Evolutionary conservation across 495 filamentous ascomycete species (phyloP).

Genomic region (Tuber indicum): DNA sequence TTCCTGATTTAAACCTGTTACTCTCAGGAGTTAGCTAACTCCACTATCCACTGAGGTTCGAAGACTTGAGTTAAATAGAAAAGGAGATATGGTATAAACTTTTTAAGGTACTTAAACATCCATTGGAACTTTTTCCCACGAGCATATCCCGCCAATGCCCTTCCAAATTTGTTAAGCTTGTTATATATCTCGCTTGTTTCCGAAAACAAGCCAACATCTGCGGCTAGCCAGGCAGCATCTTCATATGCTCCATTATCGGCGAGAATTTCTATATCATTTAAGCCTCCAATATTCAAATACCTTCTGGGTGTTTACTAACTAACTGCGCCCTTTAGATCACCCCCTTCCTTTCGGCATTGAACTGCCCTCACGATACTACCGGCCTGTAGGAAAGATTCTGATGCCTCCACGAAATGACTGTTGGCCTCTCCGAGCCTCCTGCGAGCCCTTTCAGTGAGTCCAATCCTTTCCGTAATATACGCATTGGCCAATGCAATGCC

Average conservation of each 20-base stretch:
- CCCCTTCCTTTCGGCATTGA: constrained; percentile 23
- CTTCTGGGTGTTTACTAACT: background rate
- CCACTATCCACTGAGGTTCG: background rate
- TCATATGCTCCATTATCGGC: constrained; percentile 12
- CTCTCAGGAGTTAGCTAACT: background rate
- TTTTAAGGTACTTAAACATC: constrained; percentile 11
- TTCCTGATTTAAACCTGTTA: constrained; percentile 5
- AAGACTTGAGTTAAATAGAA: background rate
- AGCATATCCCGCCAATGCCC: constrained; percentile 12
- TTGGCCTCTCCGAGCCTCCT: constrained; percentile 10
- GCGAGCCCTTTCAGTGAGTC: constrained; percentile 14
- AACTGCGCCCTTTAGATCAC: constrained; percentile 24
- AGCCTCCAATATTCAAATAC: background rate
- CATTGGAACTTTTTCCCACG: constrained; percentile 8
- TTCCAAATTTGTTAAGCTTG: constrained; percentile 17
- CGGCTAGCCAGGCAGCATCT: constrained; percentile 20
- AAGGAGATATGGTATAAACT: background rate
- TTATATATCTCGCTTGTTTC: constrained; percentile 13
- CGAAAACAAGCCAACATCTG: constrained; percentile 2
- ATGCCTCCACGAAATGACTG: constrained; percentile 11
- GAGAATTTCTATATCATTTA: constrained; percentile 21
- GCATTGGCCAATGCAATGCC: constrained; percentile 12
- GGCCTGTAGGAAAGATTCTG: constrained; percentile 15
- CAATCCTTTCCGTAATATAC: constrained; percentile 14
- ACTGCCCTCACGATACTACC: constrained; percentile 10